These are phyloP conservation scores for Desmodesmus armatus DNA, from an alignment of 139 green algal genomes.

Conservation along the genomic window DNA sequence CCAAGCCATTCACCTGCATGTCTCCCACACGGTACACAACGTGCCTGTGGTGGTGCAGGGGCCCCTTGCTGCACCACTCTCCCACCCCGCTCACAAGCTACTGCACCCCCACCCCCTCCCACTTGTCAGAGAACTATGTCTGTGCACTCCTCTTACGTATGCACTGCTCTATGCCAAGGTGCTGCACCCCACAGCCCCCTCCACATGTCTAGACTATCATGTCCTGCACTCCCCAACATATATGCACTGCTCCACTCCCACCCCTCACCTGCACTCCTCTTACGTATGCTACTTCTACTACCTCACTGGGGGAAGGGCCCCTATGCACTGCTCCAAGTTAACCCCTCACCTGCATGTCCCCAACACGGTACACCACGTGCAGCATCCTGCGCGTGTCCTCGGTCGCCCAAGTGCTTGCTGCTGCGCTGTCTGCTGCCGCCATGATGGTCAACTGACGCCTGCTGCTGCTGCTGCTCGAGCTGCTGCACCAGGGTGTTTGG, in stretches of 20 bases:
- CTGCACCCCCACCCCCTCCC: too few species aligned
- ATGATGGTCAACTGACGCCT: neutral
- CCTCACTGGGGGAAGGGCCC: too few species aligned
- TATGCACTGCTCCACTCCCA: neutral
- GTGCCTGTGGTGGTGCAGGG: too few species aligned
- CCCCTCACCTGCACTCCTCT: too few species aligned
- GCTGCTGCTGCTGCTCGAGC: neutral
- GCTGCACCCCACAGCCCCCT: neutral
- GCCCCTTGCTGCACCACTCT: too few species aligned
- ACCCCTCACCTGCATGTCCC: constrained; percentile 21
- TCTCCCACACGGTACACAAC: constrained; percentile 21
- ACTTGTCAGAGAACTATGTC: too few species aligned
- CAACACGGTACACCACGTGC: constrained; percentile 79
- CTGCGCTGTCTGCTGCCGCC: constrained; percentile 4
- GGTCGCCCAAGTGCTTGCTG: constrained; percentile 24
- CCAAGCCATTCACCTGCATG: constrained; percentile 11
- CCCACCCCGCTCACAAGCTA: too few species aligned
- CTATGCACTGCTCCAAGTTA: neutral
- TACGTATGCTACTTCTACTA: too few species aligned
- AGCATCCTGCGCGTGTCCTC: constrained; percentile 85
- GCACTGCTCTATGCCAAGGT: neutral
- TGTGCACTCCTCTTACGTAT: too few species aligned
- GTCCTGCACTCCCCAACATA: neutral
- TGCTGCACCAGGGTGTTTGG: too few species aligned
- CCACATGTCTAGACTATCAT: neutral